phyloP scores from a whole-genome alignment of 2,329 filamentous ascomycete species.

The Penicillium sp. region DNA sequence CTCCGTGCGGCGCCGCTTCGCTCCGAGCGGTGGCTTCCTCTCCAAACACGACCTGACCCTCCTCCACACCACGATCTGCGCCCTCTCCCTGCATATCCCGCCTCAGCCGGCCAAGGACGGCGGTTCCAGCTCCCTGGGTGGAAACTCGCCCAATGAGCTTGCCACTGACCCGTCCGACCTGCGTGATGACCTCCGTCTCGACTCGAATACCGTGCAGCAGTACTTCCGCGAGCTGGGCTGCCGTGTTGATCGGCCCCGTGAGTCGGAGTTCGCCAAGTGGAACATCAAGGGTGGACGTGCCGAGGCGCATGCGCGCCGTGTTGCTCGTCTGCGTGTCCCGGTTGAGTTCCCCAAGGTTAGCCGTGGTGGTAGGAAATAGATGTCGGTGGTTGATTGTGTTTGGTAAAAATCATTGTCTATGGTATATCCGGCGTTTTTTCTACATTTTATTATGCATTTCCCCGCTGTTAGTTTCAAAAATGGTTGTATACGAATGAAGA shows the following conservation, averaged over 20 bases:
- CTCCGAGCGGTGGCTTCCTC: conserved; percentile 36
- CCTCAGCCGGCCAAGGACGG: conserved; percentile 40
- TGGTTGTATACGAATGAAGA: conserved; percentile 13
- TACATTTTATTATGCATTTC: background rate
- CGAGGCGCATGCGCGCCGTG: conserved; percentile 50
- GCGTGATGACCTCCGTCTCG: conserved; percentile 44
- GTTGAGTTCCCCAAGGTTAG: conserved; percentile 73
- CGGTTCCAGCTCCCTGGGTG: conserved; percentile 35
- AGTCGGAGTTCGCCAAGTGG: conserved; percentile 43
- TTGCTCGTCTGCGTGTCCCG: conserved; percentile 74
- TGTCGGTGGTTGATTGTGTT: conserved; percentile 1
- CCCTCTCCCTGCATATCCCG: conserved; percentile 46
- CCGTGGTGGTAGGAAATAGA: conserved; percentile 37
- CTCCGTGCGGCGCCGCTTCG: conserved; percentile 43
- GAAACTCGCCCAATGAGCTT: conserved; percentile 38
- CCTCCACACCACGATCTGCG: conserved; percentile 47
- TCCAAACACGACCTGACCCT: conserved; percentile 42
- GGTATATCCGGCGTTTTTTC: conserved; percentile 20
- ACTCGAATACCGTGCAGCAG: conserved; percentile 35
- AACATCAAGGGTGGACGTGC: conserved; percentile 59
- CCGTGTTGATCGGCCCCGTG: conserved; percentile 41
- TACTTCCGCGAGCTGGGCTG: conserved; percentile 50
- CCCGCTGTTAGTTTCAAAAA: conserved; percentile 2
- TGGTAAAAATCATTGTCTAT: conserved; percentile 13
- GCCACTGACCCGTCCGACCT: conserved; percentile 47